Conservation (phyloP, 2,329 filamentous ascomycete genomes). For the Xylariaceae sp. region DNA sequence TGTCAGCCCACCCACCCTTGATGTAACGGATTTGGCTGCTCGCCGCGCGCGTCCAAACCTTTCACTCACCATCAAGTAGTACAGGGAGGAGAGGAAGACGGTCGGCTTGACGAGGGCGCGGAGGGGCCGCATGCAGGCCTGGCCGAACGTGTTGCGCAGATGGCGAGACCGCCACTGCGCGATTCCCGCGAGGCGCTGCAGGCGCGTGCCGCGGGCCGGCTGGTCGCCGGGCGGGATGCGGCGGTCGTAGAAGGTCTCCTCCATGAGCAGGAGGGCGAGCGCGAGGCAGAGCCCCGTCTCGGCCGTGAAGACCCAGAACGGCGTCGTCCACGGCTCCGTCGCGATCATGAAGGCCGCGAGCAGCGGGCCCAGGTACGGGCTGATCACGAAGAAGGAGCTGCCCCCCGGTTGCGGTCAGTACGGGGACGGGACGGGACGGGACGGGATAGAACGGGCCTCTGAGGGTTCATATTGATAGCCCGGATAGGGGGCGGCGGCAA, state of each 20-base stretch:
- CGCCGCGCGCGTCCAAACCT: too few relatives aligned
- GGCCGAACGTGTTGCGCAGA: constrained; percentile 30
- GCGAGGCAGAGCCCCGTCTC: constrained; percentile 30
- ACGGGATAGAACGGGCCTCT: constrained; percentile 3
- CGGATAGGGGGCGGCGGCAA: too few relatives aligned
- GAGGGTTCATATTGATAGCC: too few relatives aligned
- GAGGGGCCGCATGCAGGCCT: constrained; percentile 31
- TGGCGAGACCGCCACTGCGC: constrained; percentile 28
- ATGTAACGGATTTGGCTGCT: too few relatives aligned
- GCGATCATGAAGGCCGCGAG: constrained; percentile 41
- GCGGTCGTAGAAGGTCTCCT: constrained; percentile 45
- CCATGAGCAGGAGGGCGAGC: constrained; percentile 32
- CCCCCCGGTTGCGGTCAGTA: background rate
- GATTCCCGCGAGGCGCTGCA: constrained; percentile 23
- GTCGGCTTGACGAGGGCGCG: constrained; percentile 32
- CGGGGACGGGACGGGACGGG: background rate
- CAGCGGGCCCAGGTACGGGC: constrained; percentile 38
- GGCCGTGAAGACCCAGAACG: constrained; percentile 40
- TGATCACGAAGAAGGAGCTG: constrained; percentile 30
- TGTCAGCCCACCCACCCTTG: too few relatives aligned
- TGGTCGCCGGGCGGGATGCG: constrained; percentile 28
- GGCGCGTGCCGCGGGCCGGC: constrained; percentile 23
- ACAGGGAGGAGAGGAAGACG: constrained; percentile 28
- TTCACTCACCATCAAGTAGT: constrained; percentile 27
- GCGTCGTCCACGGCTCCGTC: constrained; percentile 35